A percentile compares a stretch with the other conserved stretches of the same genome.
Conservation (phyloP, 225 moss, liverwort and hornwort species). For the Marchantia paleacea region DNA sequence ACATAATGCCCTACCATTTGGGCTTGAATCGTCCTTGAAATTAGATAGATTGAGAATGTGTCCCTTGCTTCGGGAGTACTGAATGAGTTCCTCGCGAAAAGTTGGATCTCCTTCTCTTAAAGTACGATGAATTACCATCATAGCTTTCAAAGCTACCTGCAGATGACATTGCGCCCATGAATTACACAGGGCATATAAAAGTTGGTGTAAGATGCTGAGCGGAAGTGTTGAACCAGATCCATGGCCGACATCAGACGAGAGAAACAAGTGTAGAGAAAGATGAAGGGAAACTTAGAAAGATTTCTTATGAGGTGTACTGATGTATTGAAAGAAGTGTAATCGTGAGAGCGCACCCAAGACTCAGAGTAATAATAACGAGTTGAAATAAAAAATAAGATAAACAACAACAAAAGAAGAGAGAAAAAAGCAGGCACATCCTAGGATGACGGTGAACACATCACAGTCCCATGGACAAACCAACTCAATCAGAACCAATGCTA, state of each 20-base stretch:
- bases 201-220: neutral
- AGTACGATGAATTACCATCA: constrained; percentile 98
- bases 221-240: neutral
- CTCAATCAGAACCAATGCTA: neutral
- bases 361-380: neutral
- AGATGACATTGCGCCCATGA: neutral
- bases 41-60: constrained; percentile 85
- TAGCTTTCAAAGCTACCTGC: constrained; percentile 92
- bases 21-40: constrained; percentile 96
- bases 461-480: neutral
- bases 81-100: constrained; percentile 89
- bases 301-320: neutral
- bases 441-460: neutral
- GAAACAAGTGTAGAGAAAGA: neutral
- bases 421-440: neutral
- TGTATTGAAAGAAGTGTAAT: neutral
- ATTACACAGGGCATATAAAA: neutral
- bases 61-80: constrained; percentile 78
- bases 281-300: neutral
- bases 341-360: neutral
- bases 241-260: neutral
- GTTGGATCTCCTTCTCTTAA: constrained; percentile 95
- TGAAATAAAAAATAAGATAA: too few relatives aligned
- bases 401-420: too few relatives aligned
- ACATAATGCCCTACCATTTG: constrained; percentile 52